Percentiles rank a stretch among this genome's conserved stretches.
These are phyloP conservation scores for Chlorella variabilis DNA, from an alignment of 163 green algal species.

Conservation along the genomic window DNA sequence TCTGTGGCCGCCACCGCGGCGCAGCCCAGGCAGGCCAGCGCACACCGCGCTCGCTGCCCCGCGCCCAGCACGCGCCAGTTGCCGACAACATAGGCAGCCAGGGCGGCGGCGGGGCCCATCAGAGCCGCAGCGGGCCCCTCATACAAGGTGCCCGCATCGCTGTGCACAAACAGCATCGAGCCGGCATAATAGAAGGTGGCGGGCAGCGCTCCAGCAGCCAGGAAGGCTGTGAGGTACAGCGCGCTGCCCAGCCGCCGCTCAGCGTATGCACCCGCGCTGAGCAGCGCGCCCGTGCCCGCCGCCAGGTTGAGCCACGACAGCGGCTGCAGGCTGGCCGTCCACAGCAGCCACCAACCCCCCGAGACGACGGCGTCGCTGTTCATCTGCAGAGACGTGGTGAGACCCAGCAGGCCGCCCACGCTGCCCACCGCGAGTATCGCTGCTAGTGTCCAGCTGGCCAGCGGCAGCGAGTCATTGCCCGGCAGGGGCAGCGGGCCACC, in stretches of 20 bases:
- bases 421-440: neutral
- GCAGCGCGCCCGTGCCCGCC: neutral
- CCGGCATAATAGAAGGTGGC: neutral
- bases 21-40: neutral
- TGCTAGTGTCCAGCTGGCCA: neutral
- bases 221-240: neutral
- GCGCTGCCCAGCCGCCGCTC: neutral
- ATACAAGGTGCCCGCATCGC: no score
- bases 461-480: neutral
- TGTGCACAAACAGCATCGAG: neutral
- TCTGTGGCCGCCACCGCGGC: neutral
- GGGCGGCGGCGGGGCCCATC: neutral
- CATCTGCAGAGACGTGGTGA: neutral
- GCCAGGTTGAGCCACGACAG: neutral
- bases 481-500: neutral
- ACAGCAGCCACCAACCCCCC: neutral
- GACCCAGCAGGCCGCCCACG: neutral
- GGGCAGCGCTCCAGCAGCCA: neutral
- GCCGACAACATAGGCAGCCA: neutral
- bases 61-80: constrained; percentile 4
- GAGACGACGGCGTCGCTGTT: neutral
- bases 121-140: neutral
- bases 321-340: neutral
- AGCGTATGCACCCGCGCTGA: neutral
- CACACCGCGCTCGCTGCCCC: neutral